Conservation (phyloP, 371 early-diverging fungal genomes). For the Chytridium lagenaria region DNA sequence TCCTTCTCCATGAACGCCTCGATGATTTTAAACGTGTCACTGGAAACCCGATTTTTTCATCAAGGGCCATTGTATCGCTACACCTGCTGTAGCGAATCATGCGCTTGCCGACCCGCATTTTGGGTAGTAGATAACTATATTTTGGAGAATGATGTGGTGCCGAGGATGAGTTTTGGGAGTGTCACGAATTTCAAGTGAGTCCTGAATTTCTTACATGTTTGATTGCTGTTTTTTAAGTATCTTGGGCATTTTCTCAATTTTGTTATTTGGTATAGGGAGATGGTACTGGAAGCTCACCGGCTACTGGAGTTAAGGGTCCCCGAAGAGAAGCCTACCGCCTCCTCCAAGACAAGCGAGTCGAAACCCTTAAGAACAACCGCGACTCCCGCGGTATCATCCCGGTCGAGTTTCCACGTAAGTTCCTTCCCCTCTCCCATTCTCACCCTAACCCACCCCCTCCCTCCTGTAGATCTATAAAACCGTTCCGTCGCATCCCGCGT, state of each 20-base stretch:
- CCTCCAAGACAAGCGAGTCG: slow-evolving; percentile 18
- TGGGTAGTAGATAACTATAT: slow-evolving; percentile 38
- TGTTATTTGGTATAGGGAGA: too few relatives aligned
- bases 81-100: slow-evolving; percentile 41
- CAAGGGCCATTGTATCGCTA: slow-evolving; percentile 39
- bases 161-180: slow-evolving; percentile 43
- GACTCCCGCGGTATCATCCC: slow-evolving; percentile 31
- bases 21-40: slow-evolving; percentile 18
- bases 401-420: slow-evolving; percentile 24
- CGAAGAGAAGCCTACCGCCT: slow-evolving; percentile 23
- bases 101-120: slow-evolving; percentile 35
- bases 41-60: slow-evolving; percentile 31
- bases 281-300: slow-evolving; percentile 25
- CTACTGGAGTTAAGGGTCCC: slow-evolving; percentile 10
- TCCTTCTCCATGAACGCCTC: slow-evolving; percentile 35
- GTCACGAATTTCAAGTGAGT: slow-evolving; percentile 42
- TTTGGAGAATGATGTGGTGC: slow-evolving; percentile 51
- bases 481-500: slow-evolving; percentile 28
- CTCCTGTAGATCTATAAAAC: slow-evolving; percentile 32
- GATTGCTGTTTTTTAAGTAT: too few relatives aligned
- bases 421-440: neutral
- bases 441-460: neutral
- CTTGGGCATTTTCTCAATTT: too few relatives aligned
- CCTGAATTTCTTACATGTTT: too few relatives aligned
- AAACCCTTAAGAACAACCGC: slow-evolving; percentile 12